Percentiles rank a stretch among this genome's conserved stretches.
Evolutionary conservation across 169 alveolate genomes (phyloP).

Genomic region (Cystoisospora suis): DNA sequence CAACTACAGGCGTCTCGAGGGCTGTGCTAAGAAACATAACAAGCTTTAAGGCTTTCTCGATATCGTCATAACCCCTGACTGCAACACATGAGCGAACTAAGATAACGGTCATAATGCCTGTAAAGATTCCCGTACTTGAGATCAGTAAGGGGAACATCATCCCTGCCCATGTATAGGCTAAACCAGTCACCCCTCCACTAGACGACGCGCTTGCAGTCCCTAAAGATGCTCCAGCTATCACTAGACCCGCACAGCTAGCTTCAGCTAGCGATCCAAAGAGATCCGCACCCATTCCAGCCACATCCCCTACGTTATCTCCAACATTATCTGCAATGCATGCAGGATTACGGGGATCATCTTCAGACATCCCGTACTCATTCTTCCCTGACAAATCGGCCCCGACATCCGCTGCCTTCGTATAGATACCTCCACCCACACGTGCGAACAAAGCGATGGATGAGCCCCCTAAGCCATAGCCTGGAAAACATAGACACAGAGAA

Average conservation of each 20-base stretch:
- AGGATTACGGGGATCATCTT: slow-evolving; percentile 92
- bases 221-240: slow-evolving; percentile 82
- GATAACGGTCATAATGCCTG: slow-evolving; percentile 78
- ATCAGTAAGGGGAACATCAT: slow-evolving; percentile 75
- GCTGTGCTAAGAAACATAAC: slow-evolving; percentile 84
- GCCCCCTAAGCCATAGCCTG: slow-evolving; percentile 90
- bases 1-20: slow-evolving; percentile 82
- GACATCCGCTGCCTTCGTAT: slow-evolving; percentile 93
- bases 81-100: slow-evolving; percentile 74
- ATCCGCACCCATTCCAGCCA: slow-evolving; percentile 96
- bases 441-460: slow-evolving; percentile 91
- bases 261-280: slow-evolving; percentile 93
- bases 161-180: slow-evolving; percentile 21
- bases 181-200: slow-evolving; percentile 86
- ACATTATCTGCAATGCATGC: slow-evolving; percentile 94
- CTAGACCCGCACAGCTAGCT: slow-evolving; percentile 91
- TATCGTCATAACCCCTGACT: slow-evolving; percentile 72
- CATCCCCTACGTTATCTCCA: slow-evolving; percentile 93
- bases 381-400: slow-evolving; percentile 92
- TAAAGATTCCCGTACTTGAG: slow-evolving; percentile 84
- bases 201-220: slow-evolving; percentile 84
- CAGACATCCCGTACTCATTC: slow-evolving; percentile 87
- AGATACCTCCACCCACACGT: slow-evolving; percentile 94
- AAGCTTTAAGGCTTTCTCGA: slow-evolving; percentile 82
- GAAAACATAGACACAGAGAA: slow-evolving; percentile 38